Percentiles rank a stretch among this genome's conserved stretches.
Evolutionary conservation across 2,329 filamentous ascomycete species (phyloP).

Genomic region (Xylaria sp.): DNA sequence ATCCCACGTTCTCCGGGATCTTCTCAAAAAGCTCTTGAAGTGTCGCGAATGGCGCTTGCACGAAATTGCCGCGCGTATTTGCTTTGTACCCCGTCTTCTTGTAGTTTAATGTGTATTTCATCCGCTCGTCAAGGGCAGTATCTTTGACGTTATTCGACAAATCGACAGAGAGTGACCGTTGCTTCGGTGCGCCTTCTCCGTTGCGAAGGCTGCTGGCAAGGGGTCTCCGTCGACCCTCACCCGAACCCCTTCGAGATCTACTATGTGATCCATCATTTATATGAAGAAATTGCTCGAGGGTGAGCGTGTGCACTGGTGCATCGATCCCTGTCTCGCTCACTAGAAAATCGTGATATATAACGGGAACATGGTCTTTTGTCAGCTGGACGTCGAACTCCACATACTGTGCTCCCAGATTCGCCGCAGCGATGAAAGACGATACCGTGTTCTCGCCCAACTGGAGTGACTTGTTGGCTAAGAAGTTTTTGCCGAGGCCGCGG

Average conservation of each 20-base stretch:
- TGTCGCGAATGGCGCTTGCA: constrained; percentile 95
- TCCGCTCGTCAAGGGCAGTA: constrained; percentile 74
- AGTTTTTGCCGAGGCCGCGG: constrained; percentile 88
- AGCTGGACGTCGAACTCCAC: constrained; percentile 90
- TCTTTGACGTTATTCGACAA: constrained; percentile 55
- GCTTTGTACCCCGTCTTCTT: constrained; percentile 96
- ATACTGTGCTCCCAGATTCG: constrained; percentile 85
- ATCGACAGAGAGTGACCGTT: constrained; percentile 67
- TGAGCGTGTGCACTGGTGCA: constrained; percentile 93
- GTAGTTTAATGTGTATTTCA: constrained; percentile 97
- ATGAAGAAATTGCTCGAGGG: constrained; percentile 93
- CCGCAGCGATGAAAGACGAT: constrained; percentile 94
- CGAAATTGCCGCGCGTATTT: constrained; percentile 92
- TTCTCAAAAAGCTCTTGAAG: constrained; percentile 92
- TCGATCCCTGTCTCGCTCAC: constrained; percentile 98
- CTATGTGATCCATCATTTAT: constrained; percentile 72
- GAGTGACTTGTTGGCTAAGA: constrained; percentile 82
- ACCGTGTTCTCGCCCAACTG: constrained; percentile 97
- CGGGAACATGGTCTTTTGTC: constrained; percentile 98
- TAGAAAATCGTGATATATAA: constrained; percentile 98
- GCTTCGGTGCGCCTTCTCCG: constrained; percentile 50
- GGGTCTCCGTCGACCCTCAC: constrained; percentile 42
- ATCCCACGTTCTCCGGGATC: constrained; percentile 83
- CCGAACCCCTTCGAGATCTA: constrained; percentile 48
- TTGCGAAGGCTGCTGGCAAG: constrained; percentile 48